These are phyloP conservation scores for Colletotrichum camelliae DNA, from an alignment of 2,329 filamentous ascomycete species.

Conservation along the genomic window DNA sequence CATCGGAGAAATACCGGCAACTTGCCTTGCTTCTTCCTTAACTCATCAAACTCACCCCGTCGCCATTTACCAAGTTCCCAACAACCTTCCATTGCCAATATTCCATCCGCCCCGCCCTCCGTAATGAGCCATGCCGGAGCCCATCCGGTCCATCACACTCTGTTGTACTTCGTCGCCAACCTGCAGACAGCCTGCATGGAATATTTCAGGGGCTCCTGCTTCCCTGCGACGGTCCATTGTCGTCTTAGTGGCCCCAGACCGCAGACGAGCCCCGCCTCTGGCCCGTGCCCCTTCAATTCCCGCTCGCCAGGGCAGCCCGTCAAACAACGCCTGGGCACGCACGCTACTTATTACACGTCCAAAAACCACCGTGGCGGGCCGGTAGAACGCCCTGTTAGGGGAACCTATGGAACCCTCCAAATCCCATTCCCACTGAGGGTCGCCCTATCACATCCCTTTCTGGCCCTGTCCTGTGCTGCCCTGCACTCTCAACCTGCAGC, in stretches of 20 bases:
- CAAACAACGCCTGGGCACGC: neutral
- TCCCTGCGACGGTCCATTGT: neutral
- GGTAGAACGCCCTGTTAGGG: neutral
- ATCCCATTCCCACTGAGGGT: conserved; percentile 2
- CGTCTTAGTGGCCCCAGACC: neutral
- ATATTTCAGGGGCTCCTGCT: neutral
- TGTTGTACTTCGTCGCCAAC: neutral
- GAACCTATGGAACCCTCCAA: neutral
- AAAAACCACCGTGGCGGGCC: neutral
- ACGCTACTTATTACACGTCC: neutral
- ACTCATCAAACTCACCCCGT: conserved; percentile 14
- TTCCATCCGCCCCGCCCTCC: neutral
- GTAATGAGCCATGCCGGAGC: neutral
- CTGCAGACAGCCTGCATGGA: neutral
- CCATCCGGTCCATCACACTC: neutral
- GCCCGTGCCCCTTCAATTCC: neutral
- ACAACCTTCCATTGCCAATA: neutral
- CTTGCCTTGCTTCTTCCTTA: neutral
- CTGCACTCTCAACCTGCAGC: neutral
- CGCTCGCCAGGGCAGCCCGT: neutral
- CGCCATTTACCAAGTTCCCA: neutral
- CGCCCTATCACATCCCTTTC: neutral
- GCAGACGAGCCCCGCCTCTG: neutral
- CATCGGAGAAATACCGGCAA: neutral
- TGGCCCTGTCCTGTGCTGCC: neutral